A percentile compares a stretch with the other conserved stretches of the same genome.
These are phyloP conservation scores for Penicillium tannophilum DNA, from an alignment of 495 filamentous ascomycete species.

Conservation along the genomic window DNA sequence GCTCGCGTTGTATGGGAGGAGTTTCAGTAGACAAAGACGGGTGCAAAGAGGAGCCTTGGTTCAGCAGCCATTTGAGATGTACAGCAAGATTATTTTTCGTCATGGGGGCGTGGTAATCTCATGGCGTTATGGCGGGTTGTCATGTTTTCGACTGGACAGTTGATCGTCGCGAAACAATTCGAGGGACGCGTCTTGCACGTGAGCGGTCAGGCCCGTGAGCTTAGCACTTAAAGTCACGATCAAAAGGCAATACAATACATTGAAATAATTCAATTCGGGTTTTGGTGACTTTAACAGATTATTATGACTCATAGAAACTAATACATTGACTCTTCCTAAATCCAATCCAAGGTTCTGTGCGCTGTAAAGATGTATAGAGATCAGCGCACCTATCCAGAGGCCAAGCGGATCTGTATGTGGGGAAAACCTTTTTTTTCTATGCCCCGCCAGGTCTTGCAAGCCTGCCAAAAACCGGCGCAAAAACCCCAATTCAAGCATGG, in stretches of 20 bases:
- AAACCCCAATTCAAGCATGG: conserved; percentile 37
- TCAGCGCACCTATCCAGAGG: not conserved
- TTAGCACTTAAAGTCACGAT: not conserved
- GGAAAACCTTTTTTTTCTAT: conserved; percentile 25
- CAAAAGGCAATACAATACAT: not conserved
- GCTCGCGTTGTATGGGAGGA: conserved; percentile 19
- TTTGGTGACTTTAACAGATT: not conserved
- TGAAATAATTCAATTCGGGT: not conserved
- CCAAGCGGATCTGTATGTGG: conserved; percentile 17
- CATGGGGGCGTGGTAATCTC: conserved; percentile 46
- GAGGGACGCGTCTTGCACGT: conserved; percentile 33
- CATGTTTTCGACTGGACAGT: conserved; percentile 4
- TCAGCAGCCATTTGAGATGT: conserved; percentile 55
- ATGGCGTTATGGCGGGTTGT: conserved; percentile 29
- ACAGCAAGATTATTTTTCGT: conserved; percentile 52
- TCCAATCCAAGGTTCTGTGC: not conserved
- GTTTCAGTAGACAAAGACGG: conserved; percentile 34
- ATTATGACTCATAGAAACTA: not conserved
- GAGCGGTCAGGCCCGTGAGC: conserved; percentile 23
- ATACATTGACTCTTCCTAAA: not conserved
- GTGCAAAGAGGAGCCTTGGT: conserved; percentile 41
- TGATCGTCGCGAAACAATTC: conserved; percentile 20
- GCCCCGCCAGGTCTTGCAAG: conserved; percentile 25
- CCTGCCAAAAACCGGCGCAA: conserved; percentile 10
- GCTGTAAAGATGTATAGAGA: not conserved